Evolutionary conservation across 768 basidiomycete genomes (phyloP), one percentile per base, ranked within the genome.

Genomic region (Mycena vitilis): DNA sequence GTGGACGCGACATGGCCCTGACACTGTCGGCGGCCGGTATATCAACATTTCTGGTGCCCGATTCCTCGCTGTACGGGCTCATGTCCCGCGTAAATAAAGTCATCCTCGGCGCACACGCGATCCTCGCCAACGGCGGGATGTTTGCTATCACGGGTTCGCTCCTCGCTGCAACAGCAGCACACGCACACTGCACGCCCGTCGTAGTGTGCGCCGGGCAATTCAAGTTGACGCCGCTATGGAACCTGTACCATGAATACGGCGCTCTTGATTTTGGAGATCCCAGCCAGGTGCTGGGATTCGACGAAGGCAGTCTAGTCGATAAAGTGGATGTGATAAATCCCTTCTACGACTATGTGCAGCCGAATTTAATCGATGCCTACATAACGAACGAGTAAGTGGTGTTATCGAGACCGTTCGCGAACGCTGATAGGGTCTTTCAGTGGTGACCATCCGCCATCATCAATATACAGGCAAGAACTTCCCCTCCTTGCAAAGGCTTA

Each of bases 11-110:
- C 68, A 92, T 96, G 89, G 95, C 96, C 1, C 82, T 88, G 73
- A 87, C 91, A 4, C 85, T 98, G 25, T 94, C 96, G 5, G 81
- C 88, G 5, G 87, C 90, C 18, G 91, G 91, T 55, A 95, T 99
- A 70, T 95, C 95, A 8, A 97, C 96, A n/a, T 93, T 98, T 77
- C 91, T 99, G 55, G 91, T 99, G 59, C 97, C 98, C 48, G 97
- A 99, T 79, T 96, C 95, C 10, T 96, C 95, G 30, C 91, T 98
- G 77, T 97, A 93, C 76, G 95, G 96, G 13, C 87, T 99, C 70
- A 95, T 99, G 90, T 97, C 98, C 6, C 90, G 97, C 67, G 93
- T 97, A 68, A 97, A 96, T 82, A 99, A 99, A 80, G 92, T 99
- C 73, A 89, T 99, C 66, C 86, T 99, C 53, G 95, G 96, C 36